These are phyloP conservation scores for Bassia scoparia DNA, from an alignment of 148 eudicot genomes.

Conservation along the genomic window DNA sequence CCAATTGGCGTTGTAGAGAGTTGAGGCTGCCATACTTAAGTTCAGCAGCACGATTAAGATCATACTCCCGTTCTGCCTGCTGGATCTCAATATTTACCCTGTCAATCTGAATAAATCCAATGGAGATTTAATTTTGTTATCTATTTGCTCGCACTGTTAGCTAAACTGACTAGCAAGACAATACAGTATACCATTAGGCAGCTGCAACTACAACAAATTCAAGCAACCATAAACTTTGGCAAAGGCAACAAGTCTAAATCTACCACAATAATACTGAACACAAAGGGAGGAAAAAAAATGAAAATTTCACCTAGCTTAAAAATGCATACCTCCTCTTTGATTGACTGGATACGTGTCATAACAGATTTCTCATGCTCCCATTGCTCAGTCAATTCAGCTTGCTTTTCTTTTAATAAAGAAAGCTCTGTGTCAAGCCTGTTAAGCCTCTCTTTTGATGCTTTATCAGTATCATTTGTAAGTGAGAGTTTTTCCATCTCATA, in stretches of 20 bases:
- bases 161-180: background rate
- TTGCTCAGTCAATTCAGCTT: constrained; percentile 72
- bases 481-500: constrained; percentile 96
- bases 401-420: constrained; percentile 66
- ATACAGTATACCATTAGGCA: background rate
- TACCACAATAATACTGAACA: background rate
- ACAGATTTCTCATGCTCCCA: constrained; percentile 95
- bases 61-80: constrained; percentile 92
- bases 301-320: background rate
- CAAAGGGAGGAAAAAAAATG: background rate
- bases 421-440: constrained; percentile 81
- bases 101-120: constrained; percentile 61
- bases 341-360: constrained; percentile 87
- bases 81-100: constrained; percentile 93
- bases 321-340: constrained; percentile 83
- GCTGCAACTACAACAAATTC: background rate
- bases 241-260: background rate
- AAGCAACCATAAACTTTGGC: background rate
- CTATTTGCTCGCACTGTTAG: background rate
- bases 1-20: constrained; percentile 79
- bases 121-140: background rate
- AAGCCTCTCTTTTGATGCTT: constrained; percentile 88
- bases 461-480: constrained; percentile 84
- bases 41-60: constrained; percentile 95
- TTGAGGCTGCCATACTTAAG: constrained; percentile 93